These are phyloP conservation scores for Monosporascus sp. DNA, from an alignment of 2,329 filamentous ascomycete genomes.

Conservation along the genomic window DNA sequence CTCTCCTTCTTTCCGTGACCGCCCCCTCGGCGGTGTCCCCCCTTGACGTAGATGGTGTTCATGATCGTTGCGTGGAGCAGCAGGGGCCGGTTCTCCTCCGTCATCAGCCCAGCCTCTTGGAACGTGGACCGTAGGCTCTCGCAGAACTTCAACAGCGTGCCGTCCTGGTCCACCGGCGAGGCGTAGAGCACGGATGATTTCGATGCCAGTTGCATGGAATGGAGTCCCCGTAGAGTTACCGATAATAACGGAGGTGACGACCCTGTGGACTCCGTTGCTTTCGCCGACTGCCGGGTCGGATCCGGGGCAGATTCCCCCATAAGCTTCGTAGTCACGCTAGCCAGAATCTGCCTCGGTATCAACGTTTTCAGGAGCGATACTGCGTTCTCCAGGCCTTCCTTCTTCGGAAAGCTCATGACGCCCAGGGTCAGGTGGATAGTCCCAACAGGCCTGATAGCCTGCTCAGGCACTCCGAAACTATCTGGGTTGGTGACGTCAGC, in stretches of 20 bases:
- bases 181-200: conserved; percentile 63
- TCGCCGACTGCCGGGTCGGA: conserved; percentile 5
- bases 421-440: conserved; percentile 84
- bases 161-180: conserved; percentile 48
- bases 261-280: conserved; percentile 8
- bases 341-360: conserved; percentile 34
- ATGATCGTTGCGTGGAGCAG: conserved; percentile 79
- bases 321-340: conserved; percentile 9
- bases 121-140: conserved; percentile 51
- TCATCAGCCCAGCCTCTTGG: conserved; percentile 48
- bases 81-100: conserved; percentile 56
- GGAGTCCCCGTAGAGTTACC: conserved; percentile 49
- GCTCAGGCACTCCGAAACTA: conserved; percentile 50
- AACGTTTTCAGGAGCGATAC: conserved; percentile 34
- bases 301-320: background rate
- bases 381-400: conserved; percentile 39
- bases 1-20: conserved; percentile 28
- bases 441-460: conserved; percentile 69
- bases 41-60: conserved; percentile 74
- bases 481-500: conserved; percentile 46
- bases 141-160: conserved; percentile 52
- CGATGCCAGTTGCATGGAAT: conserved; percentile 54
- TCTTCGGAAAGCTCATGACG: conserved; percentile 66
- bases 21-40: conserved; percentile 18
- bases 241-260: conserved; percentile 22